phyloP scores from a whole-genome alignment of 345 rosid genomes.

The Passiflora organensis region DNA sequence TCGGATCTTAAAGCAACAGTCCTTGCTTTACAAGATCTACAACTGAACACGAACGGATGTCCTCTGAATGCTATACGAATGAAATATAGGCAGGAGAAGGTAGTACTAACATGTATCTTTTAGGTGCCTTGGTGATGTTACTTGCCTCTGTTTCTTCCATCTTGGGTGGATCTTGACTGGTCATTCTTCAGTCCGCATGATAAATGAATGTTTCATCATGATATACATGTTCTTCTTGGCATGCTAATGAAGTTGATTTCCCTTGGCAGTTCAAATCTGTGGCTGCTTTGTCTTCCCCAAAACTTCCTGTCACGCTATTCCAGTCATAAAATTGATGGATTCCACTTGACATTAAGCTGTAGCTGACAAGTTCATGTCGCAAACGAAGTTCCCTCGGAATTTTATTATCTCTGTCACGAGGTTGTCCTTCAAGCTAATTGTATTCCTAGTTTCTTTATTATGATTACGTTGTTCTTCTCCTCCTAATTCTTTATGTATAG shows the following conservation, averaged over 20 bases:
- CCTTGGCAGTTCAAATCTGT: slow-evolving; percentile 68
- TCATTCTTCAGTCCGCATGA: neutral
- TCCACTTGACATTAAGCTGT: slow-evolving; percentile 20
- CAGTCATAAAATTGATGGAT: slow-evolving; percentile 14
- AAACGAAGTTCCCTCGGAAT: slow-evolving; percentile 9
- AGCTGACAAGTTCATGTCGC: slow-evolving; percentile 22
- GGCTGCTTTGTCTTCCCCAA: slow-evolving; percentile 53
- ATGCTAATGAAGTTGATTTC: slow-evolving; percentile 12
- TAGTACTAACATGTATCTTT: slow-evolving; percentile 11
- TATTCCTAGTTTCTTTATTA: slow-evolving; percentile 10
- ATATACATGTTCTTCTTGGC: too few species aligned
- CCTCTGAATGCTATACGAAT: slow-evolving; percentile 60
- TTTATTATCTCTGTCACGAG: slow-evolving; percentile 12
- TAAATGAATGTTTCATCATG: too few species aligned
- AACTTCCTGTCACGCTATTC: slow-evolving; percentile 58
- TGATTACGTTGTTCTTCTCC: neutral
- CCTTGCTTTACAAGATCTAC: slow-evolving; percentile 58
- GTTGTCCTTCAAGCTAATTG: slow-evolving; percentile 9
- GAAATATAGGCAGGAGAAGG: slow-evolving; percentile 73
- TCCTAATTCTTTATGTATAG: slow-evolving; percentile 17
- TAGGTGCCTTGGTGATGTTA: neutral
- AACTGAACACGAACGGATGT: slow-evolving; percentile 54
- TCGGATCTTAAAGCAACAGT: slow-evolving; percentile 52
- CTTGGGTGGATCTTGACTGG: too few species aligned
- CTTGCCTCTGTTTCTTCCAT: too few species aligned